Evolutionary conservation across 2,329 filamentous ascomycete species (phyloP).

Genomic region (Acephala macrosclerotiorum): DNA sequence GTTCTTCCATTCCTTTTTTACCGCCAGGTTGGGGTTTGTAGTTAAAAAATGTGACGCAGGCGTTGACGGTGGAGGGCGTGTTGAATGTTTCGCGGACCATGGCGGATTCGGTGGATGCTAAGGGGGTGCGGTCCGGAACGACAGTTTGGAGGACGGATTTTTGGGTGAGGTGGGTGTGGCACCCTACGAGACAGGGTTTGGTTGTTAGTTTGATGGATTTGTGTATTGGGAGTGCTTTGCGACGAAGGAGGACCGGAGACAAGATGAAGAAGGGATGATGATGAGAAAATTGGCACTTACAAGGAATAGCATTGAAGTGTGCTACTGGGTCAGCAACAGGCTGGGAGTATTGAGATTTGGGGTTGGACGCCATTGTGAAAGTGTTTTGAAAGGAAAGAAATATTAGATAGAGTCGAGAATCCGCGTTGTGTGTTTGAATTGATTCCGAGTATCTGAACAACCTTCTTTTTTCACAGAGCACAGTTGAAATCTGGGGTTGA

Average conservation of each 20-base stretch:
- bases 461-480: background rate
- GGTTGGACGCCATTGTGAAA: conserved; percentile 14
- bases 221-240: too few species aligned
- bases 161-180: conserved; percentile 35
- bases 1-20: conserved; percentile 2
- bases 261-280: too few species aligned
- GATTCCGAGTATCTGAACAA: background rate
- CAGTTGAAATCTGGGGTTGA: background rate
- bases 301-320: conserved; percentile 42
- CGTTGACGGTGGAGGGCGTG: conserved; percentile 36
- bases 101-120: conserved; percentile 38
- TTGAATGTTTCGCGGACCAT: conserved; percentile 42
- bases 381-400: background rate
- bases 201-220: too few species aligned
- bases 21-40: background rate
- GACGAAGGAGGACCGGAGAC: too few species aligned
- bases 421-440: background rate
- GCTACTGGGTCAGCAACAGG: conserved; percentile 37
- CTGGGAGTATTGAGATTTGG: conserved; percentile 32
- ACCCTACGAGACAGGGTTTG: conserved; percentile 33
- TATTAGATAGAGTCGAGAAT: background rate
- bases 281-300: too few species aligned
- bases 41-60: conserved; percentile 38
- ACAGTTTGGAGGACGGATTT: conserved; percentile 33
- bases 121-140: conserved; percentile 39